These are phyloP conservation scores for Stephania yunnanensis DNA, from an alignment of 164 flowering plant genomes.

Conservation along the genomic window DNA sequence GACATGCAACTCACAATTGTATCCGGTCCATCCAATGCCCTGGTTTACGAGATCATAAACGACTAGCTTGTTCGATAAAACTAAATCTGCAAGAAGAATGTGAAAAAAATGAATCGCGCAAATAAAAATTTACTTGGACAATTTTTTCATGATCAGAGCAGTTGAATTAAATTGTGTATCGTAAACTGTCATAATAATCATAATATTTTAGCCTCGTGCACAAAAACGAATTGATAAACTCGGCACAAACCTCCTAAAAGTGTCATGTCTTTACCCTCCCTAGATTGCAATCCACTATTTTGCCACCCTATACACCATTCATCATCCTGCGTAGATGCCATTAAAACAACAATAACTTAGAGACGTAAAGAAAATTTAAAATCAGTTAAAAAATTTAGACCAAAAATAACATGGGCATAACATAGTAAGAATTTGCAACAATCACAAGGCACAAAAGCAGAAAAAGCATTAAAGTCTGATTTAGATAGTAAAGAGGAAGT, in stretches of 20 bases:
- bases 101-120: neutral
- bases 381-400: neutral
- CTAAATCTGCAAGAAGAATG: slow-evolving; percentile 49
- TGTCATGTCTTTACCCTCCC: slow-evolving; percentile 51
- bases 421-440: neutral
- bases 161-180: neutral
- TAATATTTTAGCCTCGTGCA: neutral
- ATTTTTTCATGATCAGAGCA: neutral
- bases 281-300: slow-evolving; percentile 56
- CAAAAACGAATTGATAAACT: neutral
- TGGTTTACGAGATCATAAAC: slow-evolving; percentile 63
- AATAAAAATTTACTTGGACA: neutral
- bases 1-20: slow-evolving; percentile 51
- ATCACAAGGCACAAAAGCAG: neutral
- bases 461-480: neutral
- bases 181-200: too few species aligned
- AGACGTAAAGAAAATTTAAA: neutral
- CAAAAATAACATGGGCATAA: neutral
- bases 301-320: slow-evolving; percentile 86
- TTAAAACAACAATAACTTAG: neutral
- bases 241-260: slow-evolving; percentile 72
- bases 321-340: slow-evolving; percentile 35
- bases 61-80: slow-evolving; percentile 62
- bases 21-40: slow-evolving; percentile 62
- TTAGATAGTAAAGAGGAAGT: too few species aligned